A percentile compares a stretch with the other conserved stretches of the same genome.
Evolutionary conservation across 73 alveolate species (phyloP).

Genomic region (Tetrahymena malaccensis): DNA sequence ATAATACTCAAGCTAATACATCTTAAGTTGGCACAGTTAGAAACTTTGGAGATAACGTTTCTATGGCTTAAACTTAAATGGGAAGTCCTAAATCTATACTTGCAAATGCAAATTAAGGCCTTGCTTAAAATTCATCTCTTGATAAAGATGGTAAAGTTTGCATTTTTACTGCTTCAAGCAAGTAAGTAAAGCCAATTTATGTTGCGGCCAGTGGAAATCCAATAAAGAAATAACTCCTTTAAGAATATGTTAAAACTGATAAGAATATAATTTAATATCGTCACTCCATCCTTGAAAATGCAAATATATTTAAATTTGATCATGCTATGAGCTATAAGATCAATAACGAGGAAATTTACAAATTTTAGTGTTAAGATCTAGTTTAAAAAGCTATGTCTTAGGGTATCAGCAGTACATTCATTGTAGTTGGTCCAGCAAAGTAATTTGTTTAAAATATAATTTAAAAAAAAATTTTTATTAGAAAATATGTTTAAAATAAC

Average conservation of each 20-base stretch:
- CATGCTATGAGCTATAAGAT: neutral
- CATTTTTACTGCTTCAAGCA: neutral
- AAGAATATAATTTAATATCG: neutral
- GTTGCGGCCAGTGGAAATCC: slow-evolving; percentile 4
- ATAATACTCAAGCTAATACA: neutral
- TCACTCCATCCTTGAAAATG: neutral
- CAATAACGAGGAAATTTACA: neutral
- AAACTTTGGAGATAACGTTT: neutral
- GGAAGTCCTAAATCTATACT: neutral
- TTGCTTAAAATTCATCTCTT: neutral
- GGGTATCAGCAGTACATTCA: neutral
- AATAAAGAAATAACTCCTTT: neutral
- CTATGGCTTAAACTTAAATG: neutral
- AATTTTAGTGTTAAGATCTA: neutral
- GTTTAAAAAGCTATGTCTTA: neutral
- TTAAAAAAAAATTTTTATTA: too few relatives aligned
- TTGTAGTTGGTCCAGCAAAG: neutral
- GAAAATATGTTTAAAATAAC: too few relatives aligned
- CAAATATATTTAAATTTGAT: neutral
- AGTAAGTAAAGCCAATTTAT: neutral
- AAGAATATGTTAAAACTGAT: neutral
- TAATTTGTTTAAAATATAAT: neutral
- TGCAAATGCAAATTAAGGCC: neutral
- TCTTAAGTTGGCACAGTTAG: neutral
- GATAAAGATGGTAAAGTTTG: neutral